phyloP scores from a whole-genome alignment of 176 grass and related monocot genomes.

The Hordeum vulgare region MorexV3_pseudomolecules_assembly NC_058521.1:565414804-565415303 shows the following conservation, averaged over 20 bases:
- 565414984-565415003: constrained; percentile 41
- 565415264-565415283: background rate
- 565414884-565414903: constrained; percentile 39
- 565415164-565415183: background rate
- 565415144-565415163: background rate
- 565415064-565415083: constrained; percentile 24
- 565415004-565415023: constrained; percentile 47
- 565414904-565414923: constrained; percentile 38
- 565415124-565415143: constrained; percentile 19
- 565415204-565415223: background rate
- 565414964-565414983: constrained; percentile 56
- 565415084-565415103: constrained; percentile 33
- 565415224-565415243: background rate
- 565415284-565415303: background rate
- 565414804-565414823: constrained; percentile 33
- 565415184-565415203: background rate
- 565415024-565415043: constrained; percentile 57
- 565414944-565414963: constrained; percentile 49
- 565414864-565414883: constrained; percentile 36
- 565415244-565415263: background rate
- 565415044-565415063: constrained; percentile 43
- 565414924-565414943: constrained; percentile 53
- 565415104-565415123: constrained; percentile 29
- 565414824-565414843: constrained; percentile 45
- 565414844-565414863: constrained; percentile 32